phyloP scores from a whole-genome alignment of 306 rosid species.

The Cajanus cajan region DNA sequence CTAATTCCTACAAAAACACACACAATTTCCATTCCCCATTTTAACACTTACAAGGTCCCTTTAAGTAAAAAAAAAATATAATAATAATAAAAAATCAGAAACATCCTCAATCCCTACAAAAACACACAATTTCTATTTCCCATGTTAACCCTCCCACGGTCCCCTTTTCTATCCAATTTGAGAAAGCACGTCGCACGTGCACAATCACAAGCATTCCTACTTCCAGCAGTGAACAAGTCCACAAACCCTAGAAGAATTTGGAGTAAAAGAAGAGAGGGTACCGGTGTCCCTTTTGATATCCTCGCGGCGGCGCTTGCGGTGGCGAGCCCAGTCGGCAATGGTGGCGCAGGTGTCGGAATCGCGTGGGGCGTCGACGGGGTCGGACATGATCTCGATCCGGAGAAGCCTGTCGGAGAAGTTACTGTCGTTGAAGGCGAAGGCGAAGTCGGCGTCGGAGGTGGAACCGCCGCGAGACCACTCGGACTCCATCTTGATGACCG shows the following conservation, averaged over 20 bases:
- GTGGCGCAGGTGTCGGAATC: slow-evolving; percentile 60
- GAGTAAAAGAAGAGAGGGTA: no score
- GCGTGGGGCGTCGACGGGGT: slow-evolving; percentile 46
- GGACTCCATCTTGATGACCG: slow-evolving; percentile 64
- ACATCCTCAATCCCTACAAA: background rate
- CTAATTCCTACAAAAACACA: background rate
- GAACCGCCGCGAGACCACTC: slow-evolving; percentile 52
- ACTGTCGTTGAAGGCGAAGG: slow-evolving; percentile 90
- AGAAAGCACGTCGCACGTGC: background rate
- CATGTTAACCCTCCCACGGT: background rate
- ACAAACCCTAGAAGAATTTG: slow-evolving; percentile 5
- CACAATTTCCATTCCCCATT: background rate
- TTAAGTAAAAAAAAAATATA: background rate
- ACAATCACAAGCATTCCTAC: background rate
- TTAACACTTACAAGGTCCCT: background rate
- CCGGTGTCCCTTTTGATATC: slow-evolving; percentile 76
- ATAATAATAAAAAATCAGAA: background rate
- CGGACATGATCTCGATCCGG: slow-evolving; percentile 81
- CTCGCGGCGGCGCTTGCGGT: slow-evolving; percentile 88
- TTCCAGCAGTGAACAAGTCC: background rate
- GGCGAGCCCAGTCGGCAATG: slow-evolving; percentile 91
- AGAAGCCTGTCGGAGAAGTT: slow-evolving; percentile 94
- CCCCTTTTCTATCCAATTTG: background rate
- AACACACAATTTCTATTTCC: background rate
- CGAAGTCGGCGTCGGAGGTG: slow-evolving; percentile 75